Conservation (phyloP, 2,329 filamentous ascomycete species). For the Aspergillus sp. region DNA sequence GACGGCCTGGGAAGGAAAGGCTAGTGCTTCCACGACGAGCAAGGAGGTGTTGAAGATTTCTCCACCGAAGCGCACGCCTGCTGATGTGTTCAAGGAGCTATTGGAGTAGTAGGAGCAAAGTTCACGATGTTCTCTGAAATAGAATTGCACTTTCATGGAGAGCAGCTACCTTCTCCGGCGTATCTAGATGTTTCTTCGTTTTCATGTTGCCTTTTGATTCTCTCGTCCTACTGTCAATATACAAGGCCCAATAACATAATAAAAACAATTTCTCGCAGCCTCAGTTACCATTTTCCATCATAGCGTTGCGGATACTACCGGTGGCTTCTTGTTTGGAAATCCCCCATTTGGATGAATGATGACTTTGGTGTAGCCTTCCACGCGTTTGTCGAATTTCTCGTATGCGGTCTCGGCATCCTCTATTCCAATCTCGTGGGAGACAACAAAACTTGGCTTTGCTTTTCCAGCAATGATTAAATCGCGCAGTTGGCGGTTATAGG, state of each 20-base stretch:
- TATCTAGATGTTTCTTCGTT: too few species aligned
- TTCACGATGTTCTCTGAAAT: too few species aligned
- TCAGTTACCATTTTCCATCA: neutral
- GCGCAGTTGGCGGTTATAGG: constrained; percentile 64
- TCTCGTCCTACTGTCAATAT: too few species aligned
- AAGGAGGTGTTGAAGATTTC: constrained; percentile 28
- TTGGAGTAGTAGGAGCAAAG: constrained; percentile 6
- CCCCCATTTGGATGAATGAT: constrained; percentile 63
- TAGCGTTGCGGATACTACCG: neutral
- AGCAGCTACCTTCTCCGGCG: too few species aligned
- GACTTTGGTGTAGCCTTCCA: constrained; percentile 67
- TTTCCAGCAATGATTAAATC: constrained; percentile 64
- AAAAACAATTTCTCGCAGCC: too few species aligned
- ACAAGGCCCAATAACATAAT: too few species aligned
- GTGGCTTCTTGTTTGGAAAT: constrained; percentile 5
- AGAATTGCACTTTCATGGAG: too few species aligned
- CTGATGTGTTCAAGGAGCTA: constrained; percentile 18
- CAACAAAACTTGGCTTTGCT: constrained; percentile 65
- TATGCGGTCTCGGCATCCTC: constrained; percentile 62
- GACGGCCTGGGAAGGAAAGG: constrained; percentile 32
- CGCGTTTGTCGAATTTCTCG: constrained; percentile 63
- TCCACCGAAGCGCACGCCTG: constrained; percentile 26
- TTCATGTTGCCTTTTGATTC: too few species aligned
- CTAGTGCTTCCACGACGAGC: constrained; percentile 21
- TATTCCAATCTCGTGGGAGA: constrained; percentile 62